Evolutionary conservation across 2,329 filamentous ascomycete species (phyloP).

Genomic region (Trichoderma harzianum): DNA sequence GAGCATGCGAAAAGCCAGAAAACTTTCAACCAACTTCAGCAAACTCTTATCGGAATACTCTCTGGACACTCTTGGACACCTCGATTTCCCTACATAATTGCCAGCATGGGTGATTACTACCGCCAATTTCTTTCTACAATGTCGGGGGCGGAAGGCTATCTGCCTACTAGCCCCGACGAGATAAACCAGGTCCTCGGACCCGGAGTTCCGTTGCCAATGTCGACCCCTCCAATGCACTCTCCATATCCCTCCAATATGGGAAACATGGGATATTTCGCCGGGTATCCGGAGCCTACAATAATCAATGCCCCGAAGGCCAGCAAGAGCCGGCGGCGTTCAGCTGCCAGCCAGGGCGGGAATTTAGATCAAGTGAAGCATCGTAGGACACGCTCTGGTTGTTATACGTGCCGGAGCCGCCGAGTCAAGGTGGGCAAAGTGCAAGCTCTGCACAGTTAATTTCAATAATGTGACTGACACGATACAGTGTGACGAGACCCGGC

Average conservation of each 20-base stretch:
- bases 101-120: slow-evolving; percentile 54
- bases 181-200: slow-evolving; percentile 37
- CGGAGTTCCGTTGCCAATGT: slow-evolving; percentile 30
- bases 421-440: slow-evolving; percentile 62
- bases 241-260: slow-evolving; percentile 42
- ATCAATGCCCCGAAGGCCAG: slow-evolving; percentile 47
- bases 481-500: slow-evolving; percentile 86
- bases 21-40: neutral
- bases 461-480: slow-evolving; percentile 9
- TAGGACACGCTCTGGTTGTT: slow-evolving; percentile 90
- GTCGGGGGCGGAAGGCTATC: slow-evolving; percentile 42
- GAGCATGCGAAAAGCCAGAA: slow-evolving; percentile 16
- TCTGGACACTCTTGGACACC: slow-evolving; percentile 4
- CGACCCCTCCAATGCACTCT: slow-evolving; percentile 34
- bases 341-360: slow-evolving; percentile 41
- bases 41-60: neutral
- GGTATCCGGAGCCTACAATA: slow-evolving; percentile 48
- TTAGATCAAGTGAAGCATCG: slow-evolving; percentile 80
- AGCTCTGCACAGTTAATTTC: neutral
- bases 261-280: slow-evolving; percentile 43
- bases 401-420: slow-evolving; percentile 80
- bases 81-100: slow-evolving; percentile 9
- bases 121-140: slow-evolving; percentile 54
- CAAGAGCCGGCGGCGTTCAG: slow-evolving; percentile 51
- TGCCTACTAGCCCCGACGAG: slow-evolving; percentile 39